Evolutionary conservation across 2,329 filamentous ascomycete genomes (phyloP).

Genomic region (Penicillium sp.): DNA sequence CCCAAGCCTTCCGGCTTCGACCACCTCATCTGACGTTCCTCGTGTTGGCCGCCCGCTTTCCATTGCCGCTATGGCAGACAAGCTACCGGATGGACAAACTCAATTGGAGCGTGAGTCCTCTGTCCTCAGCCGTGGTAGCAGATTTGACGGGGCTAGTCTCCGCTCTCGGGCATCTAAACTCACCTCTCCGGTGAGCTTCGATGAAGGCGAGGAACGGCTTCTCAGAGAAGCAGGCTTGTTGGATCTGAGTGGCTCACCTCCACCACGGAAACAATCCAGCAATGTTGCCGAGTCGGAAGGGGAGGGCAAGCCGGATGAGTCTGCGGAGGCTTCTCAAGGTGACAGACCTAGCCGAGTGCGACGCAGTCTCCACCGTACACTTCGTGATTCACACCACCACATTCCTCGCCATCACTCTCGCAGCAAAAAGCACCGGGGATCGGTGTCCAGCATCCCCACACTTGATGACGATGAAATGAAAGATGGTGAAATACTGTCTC

Average conservation of each 20-base stretch:
- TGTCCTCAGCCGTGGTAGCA: constrained; percentile 38
- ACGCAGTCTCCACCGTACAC: constrained; percentile 82
- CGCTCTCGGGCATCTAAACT: constrained; percentile 36
- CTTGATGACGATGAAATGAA: constrained; percentile 50
- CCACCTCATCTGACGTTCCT: constrained; percentile 32
- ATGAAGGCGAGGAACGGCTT: constrained; percentile 67
- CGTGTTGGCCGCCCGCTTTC: constrained; percentile 31
- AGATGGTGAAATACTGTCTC: constrained; percentile 68
- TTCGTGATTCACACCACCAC: constrained; percentile 75
- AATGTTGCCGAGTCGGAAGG: constrained; percentile 45
- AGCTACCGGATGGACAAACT: constrained; percentile 28
- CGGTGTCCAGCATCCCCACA: constrained; percentile 58
- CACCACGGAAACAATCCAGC: constrained; percentile 42
- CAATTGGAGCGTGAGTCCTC: constrained; percentile 40
- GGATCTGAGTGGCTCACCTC: constrained; percentile 47
- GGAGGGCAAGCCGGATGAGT: constrained; percentile 40
- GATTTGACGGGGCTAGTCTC: constrained; percentile 36
- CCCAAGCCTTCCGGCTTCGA: constrained; percentile 34
- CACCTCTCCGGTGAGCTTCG: constrained; percentile 46
- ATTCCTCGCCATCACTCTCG: constrained; percentile 62
- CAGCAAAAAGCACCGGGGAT: constrained; percentile 75
- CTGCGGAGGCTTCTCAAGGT: constrained; percentile 43
- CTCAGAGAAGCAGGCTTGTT: constrained; percentile 67
- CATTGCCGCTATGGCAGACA: constrained; percentile 11
- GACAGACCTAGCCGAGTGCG: constrained; percentile 66